phyloP scores from a whole-genome alignment of 1,139 yeast genomes.

The Meyerozyma smithsonii region DNA sequence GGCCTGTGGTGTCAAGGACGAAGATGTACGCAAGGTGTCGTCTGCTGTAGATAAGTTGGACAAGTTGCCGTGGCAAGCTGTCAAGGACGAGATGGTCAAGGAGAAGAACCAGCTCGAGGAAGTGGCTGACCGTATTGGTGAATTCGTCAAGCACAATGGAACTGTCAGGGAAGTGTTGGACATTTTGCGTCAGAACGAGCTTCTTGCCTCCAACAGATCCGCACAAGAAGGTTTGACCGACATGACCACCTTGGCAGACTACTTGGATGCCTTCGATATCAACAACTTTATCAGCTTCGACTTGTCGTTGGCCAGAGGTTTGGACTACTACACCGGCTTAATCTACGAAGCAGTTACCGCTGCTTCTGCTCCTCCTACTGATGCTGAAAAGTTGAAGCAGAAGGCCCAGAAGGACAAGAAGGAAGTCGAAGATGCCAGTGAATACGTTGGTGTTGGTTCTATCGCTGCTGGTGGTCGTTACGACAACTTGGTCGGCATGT shows the following conservation, averaged over 20 bases:
- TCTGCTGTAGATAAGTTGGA: slow-evolving; percentile 96
- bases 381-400: slow-evolving; percentile 62
- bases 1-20: slow-evolving; percentile 90
- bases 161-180: slow-evolving; percentile 63
- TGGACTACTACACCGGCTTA: slow-evolving; percentile 94
- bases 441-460: slow-evolving; percentile 96
- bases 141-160: slow-evolving; percentile 83
- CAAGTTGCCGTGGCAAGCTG: slow-evolving; percentile 92
- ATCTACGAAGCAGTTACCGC: slow-evolving; percentile 94
- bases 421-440: slow-evolving; percentile 88
- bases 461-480: slow-evolving; percentile 99
- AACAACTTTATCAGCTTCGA: slow-evolving; percentile 70
- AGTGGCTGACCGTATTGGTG: slow-evolving; percentile 90
- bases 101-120: slow-evolving; percentile 88
- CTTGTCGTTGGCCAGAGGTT: slow-evolving; percentile 91
- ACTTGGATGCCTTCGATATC: slow-evolving; percentile 76
- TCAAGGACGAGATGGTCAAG: slow-evolving; percentile 82
- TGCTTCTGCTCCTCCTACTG: slow-evolving; percentile 89
- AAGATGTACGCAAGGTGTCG: slow-evolving; percentile 88
- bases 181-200: slow-evolving; percentile 51
- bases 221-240: slow-evolving; percentile 82
- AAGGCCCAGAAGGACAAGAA: slow-evolving; percentile 37
- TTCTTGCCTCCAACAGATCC: slow-evolving; percentile 55
- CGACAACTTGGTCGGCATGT: slow-evolving; percentile 95
- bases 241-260: slow-evolving; percentile 68